A percentile compares a stretch with the other conserved stretches of the same genome.
Evolutionary conservation across 768 basidiomycete genomes (phyloP).

Genomic region (Phylloporus sp.): DNA sequence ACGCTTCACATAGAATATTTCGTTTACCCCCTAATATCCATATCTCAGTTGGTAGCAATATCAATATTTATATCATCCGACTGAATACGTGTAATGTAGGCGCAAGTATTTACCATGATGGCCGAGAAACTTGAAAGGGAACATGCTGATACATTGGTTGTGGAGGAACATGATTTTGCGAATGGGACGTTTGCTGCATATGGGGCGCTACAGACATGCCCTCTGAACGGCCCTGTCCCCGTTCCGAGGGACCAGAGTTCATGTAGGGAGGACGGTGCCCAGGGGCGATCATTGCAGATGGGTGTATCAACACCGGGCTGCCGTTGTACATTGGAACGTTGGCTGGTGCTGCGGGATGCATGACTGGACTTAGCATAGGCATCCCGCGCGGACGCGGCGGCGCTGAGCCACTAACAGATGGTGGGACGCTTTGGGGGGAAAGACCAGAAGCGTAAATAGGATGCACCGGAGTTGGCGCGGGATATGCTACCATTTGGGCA

Average conservation of each 20-base stretch:
- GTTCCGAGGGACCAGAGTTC: conserved; percentile 46
- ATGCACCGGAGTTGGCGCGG: conserved; percentile 44
- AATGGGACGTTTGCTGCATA: conserved; percentile 34
- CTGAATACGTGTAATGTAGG: conserved; percentile 16
- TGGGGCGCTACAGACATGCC: conserved; percentile 37
- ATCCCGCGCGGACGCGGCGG: conserved; percentile 47
- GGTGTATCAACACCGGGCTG: conserved; percentile 65
- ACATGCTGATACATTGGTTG: conserved; percentile 30
- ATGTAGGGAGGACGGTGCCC: conserved; percentile 34
- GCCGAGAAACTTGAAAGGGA: conserved; percentile 27
- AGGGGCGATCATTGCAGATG: conserved; percentile 37
- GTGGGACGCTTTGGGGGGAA: conserved; percentile 34
- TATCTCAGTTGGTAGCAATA: conserved; percentile 19
- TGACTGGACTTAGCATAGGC: conserved; percentile 68
- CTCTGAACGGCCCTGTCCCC: conserved; percentile 47
- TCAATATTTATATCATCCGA: conserved; percentile 32
- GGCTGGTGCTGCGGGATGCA: conserved; percentile 48
- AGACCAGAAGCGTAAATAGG: conserved; percentile 46
- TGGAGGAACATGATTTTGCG: conserved; percentile 23
- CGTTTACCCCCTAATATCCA: conserved; percentile 17
- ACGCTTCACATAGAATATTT: conserved; percentile 14
- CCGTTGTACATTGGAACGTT: conserved; percentile 52
- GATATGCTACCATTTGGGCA: conserved; percentile 60
- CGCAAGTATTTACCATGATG: conserved; percentile 27
- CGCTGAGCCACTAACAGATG: conserved; percentile 25